phyloP scores from a whole-genome alignment of 257 asterid genomes.

The Ligustrum vulgare region DNA sequence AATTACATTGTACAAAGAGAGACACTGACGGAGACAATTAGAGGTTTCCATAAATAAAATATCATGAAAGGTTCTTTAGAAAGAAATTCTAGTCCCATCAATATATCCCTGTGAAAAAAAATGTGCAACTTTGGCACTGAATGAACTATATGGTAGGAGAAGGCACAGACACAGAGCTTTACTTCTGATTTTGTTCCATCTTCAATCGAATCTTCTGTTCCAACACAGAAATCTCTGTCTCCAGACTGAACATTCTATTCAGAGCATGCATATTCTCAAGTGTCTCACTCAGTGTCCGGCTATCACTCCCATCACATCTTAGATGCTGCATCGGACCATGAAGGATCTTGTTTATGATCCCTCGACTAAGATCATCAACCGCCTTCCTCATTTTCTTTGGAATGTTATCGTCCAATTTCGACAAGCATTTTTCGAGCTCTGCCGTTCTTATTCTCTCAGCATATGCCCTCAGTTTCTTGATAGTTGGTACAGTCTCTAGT shows the following conservation, averaged over 20 bases:
- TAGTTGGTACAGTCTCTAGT: conserved; percentile 86
- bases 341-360: conserved; percentile 85
- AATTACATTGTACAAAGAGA: conserved; percentile 27
- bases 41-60: conserved; percentile 25
- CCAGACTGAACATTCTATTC: conserved; percentile 84
- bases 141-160: conserved; percentile 12
- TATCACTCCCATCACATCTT: conserved; percentile 94
- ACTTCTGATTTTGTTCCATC: conserved; percentile 78
- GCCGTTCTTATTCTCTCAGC: conserved; percentile 83
- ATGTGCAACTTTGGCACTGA: conserved; percentile 30
- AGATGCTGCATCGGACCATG: conserved; percentile 99
- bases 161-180: conserved; percentile 20
- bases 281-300: conserved; percentile 87
- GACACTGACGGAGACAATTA: conserved; percentile 1
- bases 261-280: conserved; percentile 96
- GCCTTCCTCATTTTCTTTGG: conserved; percentile 78
- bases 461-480: conserved; percentile 86
- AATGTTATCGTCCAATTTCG: conserved; percentile 89
- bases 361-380: conserved; percentile 85
- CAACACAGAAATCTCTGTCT: conserved; percentile 75
- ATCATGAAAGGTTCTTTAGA: conserved; percentile 31
- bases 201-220: conserved; percentile 89
- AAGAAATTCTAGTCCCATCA: conserved; percentile 25
- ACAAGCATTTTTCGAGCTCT: conserved; percentile 84
- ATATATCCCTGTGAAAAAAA: conserved; percentile 35